Base-by-base conservation (phyloP, 805 yeast species). In the Nakazawaea populi region DNA sequence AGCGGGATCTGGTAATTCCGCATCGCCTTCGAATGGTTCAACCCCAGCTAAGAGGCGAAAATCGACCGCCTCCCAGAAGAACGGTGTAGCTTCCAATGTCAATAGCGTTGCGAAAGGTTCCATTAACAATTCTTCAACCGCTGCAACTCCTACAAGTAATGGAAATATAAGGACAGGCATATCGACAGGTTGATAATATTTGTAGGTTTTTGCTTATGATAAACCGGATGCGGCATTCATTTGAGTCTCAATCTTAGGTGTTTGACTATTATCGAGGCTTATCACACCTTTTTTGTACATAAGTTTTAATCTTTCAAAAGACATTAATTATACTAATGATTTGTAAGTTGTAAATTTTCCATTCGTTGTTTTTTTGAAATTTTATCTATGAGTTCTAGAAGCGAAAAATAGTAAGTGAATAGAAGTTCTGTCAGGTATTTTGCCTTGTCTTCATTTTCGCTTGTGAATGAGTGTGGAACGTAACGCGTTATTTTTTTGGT, bases 1-100 rank as follows among this genome's bases (percentile, higher is more conserved):
- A 48, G 51, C 51, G 11, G 47, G 51, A 42, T 38, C 51, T 48
- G 51, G 51, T 30, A 30, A 24, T 47, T 38, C 49, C 14, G 14
- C 45, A 12, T 18, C 41, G 5, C 35, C 46, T 24, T 44, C 47
- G 34, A 36, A 8, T 24, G 44, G 35, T 11, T 29, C 44, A 28
- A 42, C 46, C 14, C 47, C 47, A 35, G 8, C 35, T 9, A 44
- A 44, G 41, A 44, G 35, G 10, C 31, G 35, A 24, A 44, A 44
- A 18, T 44, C 47, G 6, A 44, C 46, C 34, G 38, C 14, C 11
- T 29, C 44, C 10, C 43, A 10, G 36, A 42, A 42, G 14, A 30
- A 28, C 30, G 36, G 24, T n/a, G 27, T 29, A 12, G 6, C 46
- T 27, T 14, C 39, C 6, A 44, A 49, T 37, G 44, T 18, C 37